Conservation (phyloP, 108 stramenopile genomes). For the Thalassiosira profunda region DNA sequence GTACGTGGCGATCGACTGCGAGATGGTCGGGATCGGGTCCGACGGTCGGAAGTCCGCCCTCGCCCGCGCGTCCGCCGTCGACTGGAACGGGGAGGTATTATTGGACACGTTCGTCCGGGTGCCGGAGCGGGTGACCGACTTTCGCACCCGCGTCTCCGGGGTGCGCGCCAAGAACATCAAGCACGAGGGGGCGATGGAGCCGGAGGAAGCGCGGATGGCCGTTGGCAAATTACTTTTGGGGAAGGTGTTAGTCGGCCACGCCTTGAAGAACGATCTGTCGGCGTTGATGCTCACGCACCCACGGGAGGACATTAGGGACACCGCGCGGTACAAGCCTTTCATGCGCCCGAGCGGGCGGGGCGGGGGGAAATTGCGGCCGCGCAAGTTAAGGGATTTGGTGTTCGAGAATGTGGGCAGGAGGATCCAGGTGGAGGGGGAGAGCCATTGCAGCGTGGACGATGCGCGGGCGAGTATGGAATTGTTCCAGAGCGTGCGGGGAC, state of each 20-base stretch:
- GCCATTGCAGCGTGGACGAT: conserved; percentile 86
- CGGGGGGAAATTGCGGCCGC: conserved; percentile 89
- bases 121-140: conserved; percentile 93
- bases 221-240: conserved; percentile 80
- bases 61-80: conserved; percentile 88
- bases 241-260: conserved; percentile 97
- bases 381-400: conserved; percentile 93
- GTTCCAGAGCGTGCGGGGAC: conserved; percentile 65
- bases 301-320: conserved; percentile 81
- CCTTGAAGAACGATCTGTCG: conserved; percentile 94
- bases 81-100: conserved; percentile 78
- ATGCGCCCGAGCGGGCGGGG: conserved; percentile 65
- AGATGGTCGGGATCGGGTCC: conserved; percentile 97
- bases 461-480: conserved; percentile 88
- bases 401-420: conserved; percentile 75
- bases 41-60: conserved; percentile 83
- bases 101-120: conserved; percentile 91
- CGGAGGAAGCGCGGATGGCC: conserved; percentile 70
- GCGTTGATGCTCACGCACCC: conserved; percentile 94
- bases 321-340: conserved; percentile 91
- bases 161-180: conserved; percentile 80
- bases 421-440: conserved; percentile 69
- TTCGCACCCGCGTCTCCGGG: conserved; percentile 91
- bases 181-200: conserved; percentile 73
- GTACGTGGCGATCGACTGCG: conserved; percentile 96